phyloP scores from a whole-genome alignment of 129 eudicot genomes.

The Flaveria bidentis region DNA sequence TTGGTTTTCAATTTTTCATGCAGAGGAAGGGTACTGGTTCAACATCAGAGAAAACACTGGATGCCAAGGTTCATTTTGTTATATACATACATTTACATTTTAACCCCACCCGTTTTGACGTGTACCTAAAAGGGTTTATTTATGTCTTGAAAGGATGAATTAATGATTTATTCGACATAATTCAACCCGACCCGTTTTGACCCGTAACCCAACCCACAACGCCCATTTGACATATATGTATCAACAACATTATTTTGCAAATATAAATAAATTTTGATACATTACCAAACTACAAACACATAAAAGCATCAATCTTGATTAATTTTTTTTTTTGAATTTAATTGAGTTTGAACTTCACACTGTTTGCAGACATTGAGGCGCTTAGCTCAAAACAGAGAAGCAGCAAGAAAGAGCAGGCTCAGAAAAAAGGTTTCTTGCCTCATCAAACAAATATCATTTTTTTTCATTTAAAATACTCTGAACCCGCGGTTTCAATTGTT shows the following conservation, averaged over 20 bases:
- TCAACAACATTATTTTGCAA: neutral
- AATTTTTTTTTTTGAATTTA: neutral
- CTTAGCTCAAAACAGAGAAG: conserved; percentile 98
- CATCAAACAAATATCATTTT: conserved; percentile 4
- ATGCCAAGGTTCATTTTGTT: conserved; percentile 67
- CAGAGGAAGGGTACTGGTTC: conserved; percentile 79
- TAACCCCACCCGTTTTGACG: neutral
- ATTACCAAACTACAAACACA: neutral
- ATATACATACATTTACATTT: neutral
- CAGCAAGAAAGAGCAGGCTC: conserved; percentile 95
- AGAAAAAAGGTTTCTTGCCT: conserved; percentile 68
- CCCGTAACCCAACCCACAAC: neutral
- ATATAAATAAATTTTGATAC: neutral
- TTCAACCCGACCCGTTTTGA: neutral
- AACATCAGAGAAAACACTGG: conserved; percentile 66
- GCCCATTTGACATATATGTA: neutral
- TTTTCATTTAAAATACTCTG: neutral
- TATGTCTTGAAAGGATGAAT: too few relatives aligned
- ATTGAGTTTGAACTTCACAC: conserved; percentile 8
- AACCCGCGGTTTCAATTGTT: neutral
- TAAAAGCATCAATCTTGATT: neutral
- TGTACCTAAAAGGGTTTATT: neutral
- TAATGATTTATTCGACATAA: too few relatives aligned
- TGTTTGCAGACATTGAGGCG: conserved; percentile 85
- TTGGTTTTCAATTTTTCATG: conserved; percentile 18